These are phyloP conservation scores for Collybiopsis confluens DNA, from an alignment of 768 basidiomycete genomes.

Conservation along the genomic window DNA sequence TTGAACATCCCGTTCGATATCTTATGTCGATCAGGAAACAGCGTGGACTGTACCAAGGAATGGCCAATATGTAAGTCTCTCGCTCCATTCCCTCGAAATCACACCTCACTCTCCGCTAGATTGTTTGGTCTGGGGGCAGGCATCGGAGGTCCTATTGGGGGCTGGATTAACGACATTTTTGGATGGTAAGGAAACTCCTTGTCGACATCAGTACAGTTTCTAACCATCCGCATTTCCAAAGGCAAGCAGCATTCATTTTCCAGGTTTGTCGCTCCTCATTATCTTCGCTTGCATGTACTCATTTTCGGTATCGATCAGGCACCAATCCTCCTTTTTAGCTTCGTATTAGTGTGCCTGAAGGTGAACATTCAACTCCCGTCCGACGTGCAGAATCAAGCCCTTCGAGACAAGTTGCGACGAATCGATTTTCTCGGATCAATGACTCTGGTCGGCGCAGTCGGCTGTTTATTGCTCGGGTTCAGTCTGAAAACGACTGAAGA, in stretches of 20 bases:
- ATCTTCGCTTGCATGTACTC: neutral
- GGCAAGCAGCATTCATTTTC: constrained; percentile 82
- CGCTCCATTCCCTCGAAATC: neutral
- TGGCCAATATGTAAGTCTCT: constrained; percentile 73
- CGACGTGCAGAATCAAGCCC: constrained; percentile 53
- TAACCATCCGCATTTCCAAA: constrained; percentile 25
- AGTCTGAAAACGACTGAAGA: constrained; percentile 78
- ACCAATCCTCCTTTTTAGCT: constrained; percentile 71
- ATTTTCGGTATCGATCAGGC: constrained; percentile 39
- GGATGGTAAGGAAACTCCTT: constrained; percentile 60
- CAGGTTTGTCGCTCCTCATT: constrained; percentile 46
- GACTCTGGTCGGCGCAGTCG: constrained; percentile 70
- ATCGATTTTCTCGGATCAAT: constrained; percentile 85
- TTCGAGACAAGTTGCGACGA: constrained; percentile 63
- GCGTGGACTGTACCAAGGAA: constrained; percentile 87
- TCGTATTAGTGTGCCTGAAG: constrained; percentile 67
- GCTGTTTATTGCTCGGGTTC: constrained; percentile 70
- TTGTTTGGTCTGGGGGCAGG: constrained; percentile 82
- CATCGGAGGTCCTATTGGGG: constrained; percentile 75
- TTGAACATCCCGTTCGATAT: no score
- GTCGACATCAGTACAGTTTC: constrained; percentile 4
- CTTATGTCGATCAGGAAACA: constrained; percentile 51
- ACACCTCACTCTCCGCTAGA: constrained; percentile 32
- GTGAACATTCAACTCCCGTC: constrained; percentile 75
- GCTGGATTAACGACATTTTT: constrained; percentile 80